Conservation (phyloP, 176 grass and related monocot species). For the Aegilops longissima region DNA sequence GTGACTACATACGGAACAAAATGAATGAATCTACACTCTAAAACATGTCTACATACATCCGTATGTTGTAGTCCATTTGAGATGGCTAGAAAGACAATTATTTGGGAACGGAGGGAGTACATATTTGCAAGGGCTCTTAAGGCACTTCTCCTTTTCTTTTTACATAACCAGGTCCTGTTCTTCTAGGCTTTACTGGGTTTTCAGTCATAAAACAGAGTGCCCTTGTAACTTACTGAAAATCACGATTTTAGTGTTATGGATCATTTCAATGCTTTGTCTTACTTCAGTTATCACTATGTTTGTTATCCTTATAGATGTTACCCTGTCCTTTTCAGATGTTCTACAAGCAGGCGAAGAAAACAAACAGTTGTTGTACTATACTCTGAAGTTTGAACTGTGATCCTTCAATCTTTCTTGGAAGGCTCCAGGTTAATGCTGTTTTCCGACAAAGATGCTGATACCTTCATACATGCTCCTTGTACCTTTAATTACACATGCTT, state of each 20-base stretch:
- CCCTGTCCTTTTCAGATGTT: conserved; percentile 75
- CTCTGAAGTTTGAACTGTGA: conserved; percentile 59
- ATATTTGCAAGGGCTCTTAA: no score
- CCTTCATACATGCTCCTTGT: neutral
- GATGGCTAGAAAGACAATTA: no score
- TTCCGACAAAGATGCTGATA: neutral
- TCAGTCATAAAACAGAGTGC: neutral
- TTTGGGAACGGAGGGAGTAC: no score
- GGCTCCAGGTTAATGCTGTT: conserved; percentile 24
- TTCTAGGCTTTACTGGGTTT: neutral
- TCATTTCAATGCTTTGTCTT: conserved; percentile 5
- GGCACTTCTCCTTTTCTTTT: neutral
- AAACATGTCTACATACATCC: no score
- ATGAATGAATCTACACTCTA: no score
- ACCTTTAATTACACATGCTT: conserved; percentile 6
- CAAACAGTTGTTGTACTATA: conserved; percentile 90
- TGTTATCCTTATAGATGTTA: conserved; percentile 9
- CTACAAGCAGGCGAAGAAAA: conserved; percentile 99
- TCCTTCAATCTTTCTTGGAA: conserved; percentile 26
- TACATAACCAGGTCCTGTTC: neutral
- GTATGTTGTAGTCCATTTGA: no score
- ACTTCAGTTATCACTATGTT: neutral
- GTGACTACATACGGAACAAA: no score
- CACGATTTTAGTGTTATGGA: neutral
- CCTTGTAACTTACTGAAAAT: neutral